phyloP scores from a whole-genome alignment of 768 basidiomycete genomes.

The Pulveroboletus ravenelii region DNA sequence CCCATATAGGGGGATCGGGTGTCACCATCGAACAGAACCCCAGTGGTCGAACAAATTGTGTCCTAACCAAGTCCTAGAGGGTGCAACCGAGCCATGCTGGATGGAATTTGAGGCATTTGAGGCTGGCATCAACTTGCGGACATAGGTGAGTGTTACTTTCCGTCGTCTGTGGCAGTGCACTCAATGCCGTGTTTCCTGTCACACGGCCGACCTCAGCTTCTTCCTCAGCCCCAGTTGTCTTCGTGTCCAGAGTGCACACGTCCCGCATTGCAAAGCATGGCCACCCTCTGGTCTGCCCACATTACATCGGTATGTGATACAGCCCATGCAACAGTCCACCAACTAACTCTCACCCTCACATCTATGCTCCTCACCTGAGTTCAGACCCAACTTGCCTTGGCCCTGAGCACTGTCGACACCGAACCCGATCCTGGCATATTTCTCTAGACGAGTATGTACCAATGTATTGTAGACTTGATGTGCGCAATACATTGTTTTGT shows the following conservation, averaged over 20 bases:
- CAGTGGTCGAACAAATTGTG: no score
- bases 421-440: slow-evolving; percentile 35
- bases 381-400: slow-evolving; percentile 43
- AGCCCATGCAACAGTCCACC: slow-evolving; percentile 14
- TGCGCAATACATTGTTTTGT: no score
- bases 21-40: no score
- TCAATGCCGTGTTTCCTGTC: slow-evolving; percentile 11
- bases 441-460: slow-evolving; percentile 15
- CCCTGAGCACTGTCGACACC: slow-evolving; percentile 36
- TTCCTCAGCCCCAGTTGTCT: slow-evolving; percentile 56
- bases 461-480: no score
- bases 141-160: slow-evolving; percentile 5
- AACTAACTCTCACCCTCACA: background rate
- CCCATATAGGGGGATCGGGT: no score
- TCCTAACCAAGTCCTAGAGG: no score
- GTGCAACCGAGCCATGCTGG: no score
- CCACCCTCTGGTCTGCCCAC: no score
- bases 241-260: slow-evolving; percentile 34
- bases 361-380: slow-evolving; percentile 43
- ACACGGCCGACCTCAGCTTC: slow-evolving; percentile 58
- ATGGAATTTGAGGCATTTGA: no score
- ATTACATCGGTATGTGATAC: slow-evolving; percentile 37
- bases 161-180: background rate
- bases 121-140: no score
- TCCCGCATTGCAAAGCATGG: no score